A percentile compares a stretch with the other conserved stretches of the same genome.
These are phyloP conservation scores for Apiotrichum akiyoshidainum DNA, from an alignment of 1,284 basidiomycete species.

Conservation along the genomic window DNA sequence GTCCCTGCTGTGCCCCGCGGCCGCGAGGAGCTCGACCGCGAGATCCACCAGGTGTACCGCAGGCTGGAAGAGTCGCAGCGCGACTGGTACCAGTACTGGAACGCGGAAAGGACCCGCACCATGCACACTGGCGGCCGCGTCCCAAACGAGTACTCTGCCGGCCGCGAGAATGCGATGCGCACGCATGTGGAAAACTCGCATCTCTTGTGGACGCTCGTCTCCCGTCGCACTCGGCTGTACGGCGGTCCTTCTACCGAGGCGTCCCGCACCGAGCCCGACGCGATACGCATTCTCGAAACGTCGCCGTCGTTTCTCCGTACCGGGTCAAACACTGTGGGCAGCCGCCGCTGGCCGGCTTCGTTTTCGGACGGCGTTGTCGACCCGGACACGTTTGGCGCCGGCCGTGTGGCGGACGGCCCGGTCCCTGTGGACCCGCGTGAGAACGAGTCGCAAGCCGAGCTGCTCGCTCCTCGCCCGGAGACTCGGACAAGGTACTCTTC, in stretches of 20 bases:
- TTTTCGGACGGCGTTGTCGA: neutral
- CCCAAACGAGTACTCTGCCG: conserved; percentile 9
- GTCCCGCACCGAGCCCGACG: neutral
- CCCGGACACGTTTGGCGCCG: too few relatives aligned
- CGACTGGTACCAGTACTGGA: conserved; percentile 10
- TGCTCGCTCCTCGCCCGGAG: neutral
- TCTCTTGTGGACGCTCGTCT: conserved; percentile 10
- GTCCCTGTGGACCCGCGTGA: too few relatives aligned
- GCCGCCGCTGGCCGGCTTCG: neutral
- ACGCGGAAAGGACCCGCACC: conserved; percentile 10
- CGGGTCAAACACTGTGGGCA: neutral
- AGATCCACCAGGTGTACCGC: conserved; percentile 6
- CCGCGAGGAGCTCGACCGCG: conserved; percentile 14
- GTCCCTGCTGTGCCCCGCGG: neutral
- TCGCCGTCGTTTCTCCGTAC: conserved; percentile 1
- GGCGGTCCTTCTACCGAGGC: neutral
- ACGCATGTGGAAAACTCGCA: conserved; percentile 17
- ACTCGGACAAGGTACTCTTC: neutral
- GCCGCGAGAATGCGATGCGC: conserved; percentile 9
- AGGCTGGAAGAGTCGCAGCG: conserved; percentile 12
- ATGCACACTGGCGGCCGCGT: conserved; percentile 6
- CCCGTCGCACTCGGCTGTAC: conserved; percentile 2
- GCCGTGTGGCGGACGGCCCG: too few relatives aligned
- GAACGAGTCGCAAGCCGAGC: too few relatives aligned
- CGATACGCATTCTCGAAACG: conserved; percentile 4